Evolutionary conservation across 441 rosid species (phyloP), one percentile per base, ranked within the genome.

Genomic region (Cnidoscolus chayamansa): DNA sequence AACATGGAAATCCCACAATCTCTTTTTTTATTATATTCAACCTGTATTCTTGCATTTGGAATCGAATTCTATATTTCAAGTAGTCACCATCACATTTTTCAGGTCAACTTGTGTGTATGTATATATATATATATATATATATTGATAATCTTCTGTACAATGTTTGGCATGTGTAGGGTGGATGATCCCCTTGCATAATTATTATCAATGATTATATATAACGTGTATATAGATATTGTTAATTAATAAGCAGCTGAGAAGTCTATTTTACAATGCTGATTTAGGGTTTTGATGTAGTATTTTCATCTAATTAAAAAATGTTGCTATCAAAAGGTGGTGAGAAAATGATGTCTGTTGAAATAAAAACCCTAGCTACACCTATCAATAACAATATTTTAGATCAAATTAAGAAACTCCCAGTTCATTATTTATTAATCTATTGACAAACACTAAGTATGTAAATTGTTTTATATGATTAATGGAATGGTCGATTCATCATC

Each of bases 291-390:
- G 86, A 79, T 75, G 79, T 73, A 74, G 71, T 62, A 64, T 76
- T 80, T 76, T 64, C 74, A 76, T 77, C 84, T 81, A 68, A 25
- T 25, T 25, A 25, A 25, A 25, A 68, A 75, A 59, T 7, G 84
- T 86, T 78, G 65, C 82, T 61, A 75, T 86, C 89, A 77, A 65
- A 53, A 77, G 70, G 87, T 83, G 79, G 87, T 40, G 71, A 74
- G 89, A 87, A 74, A 83, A 67, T 71, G 87, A 85, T 78, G 74
- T 82, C 40, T 76, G 76, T 81, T 83, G 88, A 83, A 78, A 84
- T 65, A 63, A 63, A 81, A 84, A 81, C 84, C 86, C 77, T 74
- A 75, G 72, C 72, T 62, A 73, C 5, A 77, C 79, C 76, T 70
- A 48, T 84, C 82, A 60, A 62, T 54, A 32, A 4, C 35, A 15